A percentile compares a stretch with the other conserved stretches of the same genome.
Conservation (phyloP, 2,329 filamentous ascomycete species). For the Zymoseptoria ardabiliae region DNA sequence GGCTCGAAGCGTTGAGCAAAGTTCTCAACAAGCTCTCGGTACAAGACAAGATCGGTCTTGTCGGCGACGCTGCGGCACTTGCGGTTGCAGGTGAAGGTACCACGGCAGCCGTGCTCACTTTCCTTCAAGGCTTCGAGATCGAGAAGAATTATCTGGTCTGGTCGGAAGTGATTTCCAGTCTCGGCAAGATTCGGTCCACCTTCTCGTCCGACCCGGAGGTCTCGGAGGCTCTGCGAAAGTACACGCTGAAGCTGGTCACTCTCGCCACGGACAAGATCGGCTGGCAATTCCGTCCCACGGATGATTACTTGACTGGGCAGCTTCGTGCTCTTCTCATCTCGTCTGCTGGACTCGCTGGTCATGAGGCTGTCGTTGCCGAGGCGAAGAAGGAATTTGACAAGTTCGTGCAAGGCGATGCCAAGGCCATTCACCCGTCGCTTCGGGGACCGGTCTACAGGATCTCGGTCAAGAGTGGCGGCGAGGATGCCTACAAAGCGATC, state of each 20-base stretch:
- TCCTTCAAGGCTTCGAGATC: slow-evolving; percentile 73
- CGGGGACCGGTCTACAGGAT: slow-evolving; percentile 74
- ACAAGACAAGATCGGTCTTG: slow-evolving; percentile 86
- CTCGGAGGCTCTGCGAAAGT: slow-evolving; percentile 66
- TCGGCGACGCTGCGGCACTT: slow-evolving; percentile 83
- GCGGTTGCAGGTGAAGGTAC: slow-evolving; percentile 80
- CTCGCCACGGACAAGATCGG: slow-evolving; percentile 71
- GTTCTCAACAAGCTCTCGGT: slow-evolving; percentile 69
- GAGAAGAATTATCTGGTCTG: slow-evolving; percentile 86
- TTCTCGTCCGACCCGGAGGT: slow-evolving; percentile 71
- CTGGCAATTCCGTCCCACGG: slow-evolving; percentile 71
- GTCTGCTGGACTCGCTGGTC: slow-evolving; percentile 66
- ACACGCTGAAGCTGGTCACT: slow-evolving; percentile 68
- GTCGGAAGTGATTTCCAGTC: slow-evolving; percentile 71
- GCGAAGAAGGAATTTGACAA: slow-evolving; percentile 71
- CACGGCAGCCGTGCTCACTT: slow-evolving; percentile 72
- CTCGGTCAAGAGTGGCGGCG: slow-evolving; percentile 64
- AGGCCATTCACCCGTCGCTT: slow-evolving; percentile 72
- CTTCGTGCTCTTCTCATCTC: slow-evolving; percentile 74
- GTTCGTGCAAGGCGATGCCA: slow-evolving; percentile 63
- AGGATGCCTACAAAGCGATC: slow-evolving; percentile 63
- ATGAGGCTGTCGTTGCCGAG: slow-evolving; percentile 64
- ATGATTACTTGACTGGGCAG: slow-evolving; percentile 75
- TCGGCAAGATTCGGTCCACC: slow-evolving; percentile 72
- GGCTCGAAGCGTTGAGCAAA: slow-evolving; percentile 71